A percentile compares a stretch with the other conserved stretches of the same genome.
phyloP scores from a whole-genome alignment of 129 eudicot genomes.

The Gnaphalium uliginosum region DNA sequence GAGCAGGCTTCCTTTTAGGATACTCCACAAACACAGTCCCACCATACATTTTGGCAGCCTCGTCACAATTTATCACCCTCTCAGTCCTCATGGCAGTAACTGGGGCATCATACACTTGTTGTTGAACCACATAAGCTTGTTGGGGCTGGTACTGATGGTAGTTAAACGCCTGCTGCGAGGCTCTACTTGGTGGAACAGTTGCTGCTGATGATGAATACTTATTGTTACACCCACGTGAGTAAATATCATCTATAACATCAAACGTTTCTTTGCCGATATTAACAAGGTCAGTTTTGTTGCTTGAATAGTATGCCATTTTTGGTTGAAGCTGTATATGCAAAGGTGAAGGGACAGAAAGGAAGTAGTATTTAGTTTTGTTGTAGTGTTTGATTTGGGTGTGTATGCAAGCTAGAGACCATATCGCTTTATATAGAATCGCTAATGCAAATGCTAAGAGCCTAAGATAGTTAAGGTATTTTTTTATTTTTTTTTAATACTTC shows the following conservation, averaged over 20 bases:
- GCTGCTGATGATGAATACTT: slow-evolving; percentile 6
- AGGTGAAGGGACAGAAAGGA: neutral
- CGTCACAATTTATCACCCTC: slow-evolving; percentile 25
- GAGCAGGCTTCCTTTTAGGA: slow-evolving; percentile 35
- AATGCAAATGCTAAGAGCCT: slow-evolving; percentile 16
- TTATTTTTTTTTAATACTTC: neutral
- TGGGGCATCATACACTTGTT: slow-evolving; percentile 18
- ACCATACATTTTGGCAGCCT: slow-evolving; percentile 39
- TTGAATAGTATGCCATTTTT: slow-evolving; percentile 31
- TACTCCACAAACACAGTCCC: slow-evolving; percentile 35
- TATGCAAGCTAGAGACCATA: neutral
- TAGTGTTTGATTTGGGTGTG: slow-evolving; percentile 26
- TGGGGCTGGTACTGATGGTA: slow-evolving; percentile 34
- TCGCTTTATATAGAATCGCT: slow-evolving; percentile 27
- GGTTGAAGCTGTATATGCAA: neutral
- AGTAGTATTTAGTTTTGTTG: slow-evolving; percentile 18
- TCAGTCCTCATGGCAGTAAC: slow-evolving; percentile 16
- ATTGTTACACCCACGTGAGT: slow-evolving; percentile 4
- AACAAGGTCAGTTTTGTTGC: slow-evolving; percentile 21
- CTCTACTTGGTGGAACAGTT: slow-evolving; percentile 7
- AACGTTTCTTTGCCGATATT: slow-evolving; percentile 37
- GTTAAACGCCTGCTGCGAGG: slow-evolving; percentile 11
- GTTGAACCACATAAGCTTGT: slow-evolving; percentile 30
- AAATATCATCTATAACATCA: slow-evolving; percentile 29
- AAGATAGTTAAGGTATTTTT: neutral